phyloP scores from a whole-genome alignment of 2,329 filamentous ascomycete genomes.

The Zymoseptoria pseudotritici region DNA sequence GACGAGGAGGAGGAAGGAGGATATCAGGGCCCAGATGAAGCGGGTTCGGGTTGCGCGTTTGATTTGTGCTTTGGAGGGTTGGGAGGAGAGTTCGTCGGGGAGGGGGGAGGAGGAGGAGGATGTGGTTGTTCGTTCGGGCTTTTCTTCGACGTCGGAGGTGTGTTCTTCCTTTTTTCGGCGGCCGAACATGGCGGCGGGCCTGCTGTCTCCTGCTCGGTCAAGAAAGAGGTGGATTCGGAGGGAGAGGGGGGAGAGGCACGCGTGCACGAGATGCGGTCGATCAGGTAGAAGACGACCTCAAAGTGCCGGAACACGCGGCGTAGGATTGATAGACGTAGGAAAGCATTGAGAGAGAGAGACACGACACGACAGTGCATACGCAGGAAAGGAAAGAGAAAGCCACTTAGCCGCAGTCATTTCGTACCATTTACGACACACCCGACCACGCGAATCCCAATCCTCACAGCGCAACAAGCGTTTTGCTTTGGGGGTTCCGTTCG shows the following conservation, averaged over 20 bases:
- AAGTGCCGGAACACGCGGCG: not conserved
- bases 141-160: not conserved
- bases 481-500: no score
- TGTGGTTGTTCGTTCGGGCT: slow-evolving; percentile 5
- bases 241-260: no score
- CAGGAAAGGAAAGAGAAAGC: no score
- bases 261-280: not conserved
- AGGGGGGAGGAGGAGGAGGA: slow-evolving; percentile 21
- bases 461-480: no score
- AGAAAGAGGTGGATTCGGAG: not conserved
- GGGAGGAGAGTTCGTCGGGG: slow-evolving; percentile 22
- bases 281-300: not conserved
- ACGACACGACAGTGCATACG: not conserved
- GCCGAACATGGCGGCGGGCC: slow-evolving; percentile 24
- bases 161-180: slow-evolving; percentile 20
- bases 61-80: slow-evolving; percentile 32
- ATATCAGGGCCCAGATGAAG: slow-evolving; percentile 54
- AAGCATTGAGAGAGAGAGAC: not conserved
- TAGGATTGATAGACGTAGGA: not conserved
- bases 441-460: no score
- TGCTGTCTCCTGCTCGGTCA: not conserved
- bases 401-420: no score
- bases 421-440: no score
- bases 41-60: slow-evolving; percentile 48
- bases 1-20: slow-evolving; percentile 64